A percentile compares a stretch with the other conserved stretches of the same genome.
Conservation (phyloP, 2,329 filamentous ascomycete species). For the Tetracladium maxilliforme region DNA sequence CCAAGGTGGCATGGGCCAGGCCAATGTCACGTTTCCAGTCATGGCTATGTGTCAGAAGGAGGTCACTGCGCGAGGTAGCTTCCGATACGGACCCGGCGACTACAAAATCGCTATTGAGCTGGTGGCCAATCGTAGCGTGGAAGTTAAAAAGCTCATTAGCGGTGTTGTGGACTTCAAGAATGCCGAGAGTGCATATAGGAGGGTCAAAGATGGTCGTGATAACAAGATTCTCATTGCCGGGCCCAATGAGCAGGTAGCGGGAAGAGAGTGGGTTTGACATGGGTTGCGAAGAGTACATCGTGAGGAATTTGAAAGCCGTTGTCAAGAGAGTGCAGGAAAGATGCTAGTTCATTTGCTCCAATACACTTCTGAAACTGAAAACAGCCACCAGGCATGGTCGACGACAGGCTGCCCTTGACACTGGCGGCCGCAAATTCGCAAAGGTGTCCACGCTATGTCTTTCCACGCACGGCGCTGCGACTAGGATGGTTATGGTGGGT, state of each 20-base stretch:
- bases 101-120: constrained; percentile 62
- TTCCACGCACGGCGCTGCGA: no score
- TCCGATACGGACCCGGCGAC: constrained; percentile 79
- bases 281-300: no score
- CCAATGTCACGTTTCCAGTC: constrained; percentile 83
- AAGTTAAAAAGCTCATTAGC: constrained; percentile 69
- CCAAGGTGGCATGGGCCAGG: constrained; percentile 80
- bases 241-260: constrained; percentile 48
- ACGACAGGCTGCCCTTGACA: no score
- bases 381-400: no score
- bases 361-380: no score
- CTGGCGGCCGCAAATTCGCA: no score
- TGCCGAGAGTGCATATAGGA: constrained; percentile 69
- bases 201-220: constrained; percentile 67
- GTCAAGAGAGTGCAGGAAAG: no score
- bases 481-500: no score
- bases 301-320: no score
- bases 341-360: no score
- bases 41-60: constrained; percentile 84
- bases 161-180: constrained; percentile 59
- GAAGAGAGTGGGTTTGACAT: no score
- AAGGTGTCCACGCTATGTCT: no score
- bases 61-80: constrained; percentile 72
- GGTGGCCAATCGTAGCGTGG: constrained; percentile 47
- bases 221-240: constrained; percentile 53